Evolutionary conservation across 1,284 basidiomycete genomes (phyloP), one percentile per base, ranked within the genome.

Genomic region (Mrakiaceae sp.): DNA sequence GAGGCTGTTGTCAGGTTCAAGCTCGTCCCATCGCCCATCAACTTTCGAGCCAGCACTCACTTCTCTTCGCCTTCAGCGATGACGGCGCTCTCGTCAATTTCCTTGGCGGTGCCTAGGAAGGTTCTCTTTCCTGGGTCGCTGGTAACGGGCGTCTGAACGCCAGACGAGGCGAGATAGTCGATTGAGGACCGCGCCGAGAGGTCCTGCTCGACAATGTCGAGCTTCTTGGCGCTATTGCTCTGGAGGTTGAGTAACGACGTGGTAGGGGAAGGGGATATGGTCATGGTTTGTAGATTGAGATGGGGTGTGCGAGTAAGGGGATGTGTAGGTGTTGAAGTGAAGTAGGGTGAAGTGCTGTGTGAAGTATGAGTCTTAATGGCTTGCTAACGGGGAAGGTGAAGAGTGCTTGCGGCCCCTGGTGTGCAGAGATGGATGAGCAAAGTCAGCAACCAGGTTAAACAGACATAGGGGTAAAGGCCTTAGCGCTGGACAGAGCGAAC

Each of bases 61-160:
- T 58, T 62, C 46, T 67, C 66, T 58, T 67, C 66, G 2, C 66
- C 66, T 8, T 64, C 53, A 2, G 66, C 66, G 27, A 64, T 55
- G 3, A 67, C 66, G 14, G 51, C 66, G 14, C 40, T 27, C 50
- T 67, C 66, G 53, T 67, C 60, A 27, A 67, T 58, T 56, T 67
- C 66, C 53, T 60, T 49, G 46, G 6, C 43, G 47, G 14, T 39
- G 27, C 27, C 27, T 27, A 27, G 27, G 2, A 27, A 27, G 27
- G 27, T 39, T 43, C 42, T n/a, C 64, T 62, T 60, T 44, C 55
- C 10, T 43, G 10, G 55, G 44, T n/a, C 9, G n/a, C 14, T 27
- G 27, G 27, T 27, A 40, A 50, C 39, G 42, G 50, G 27, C n/a
- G 52, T 43, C 50, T n/a, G 9, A 3, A 40, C 11, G 6, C 44